Percentiles rank a stretch among this genome's conserved stretches.
Conservation (phyloP, 2,329 filamentous ascomycete genomes). For the Gliomastix tumulicola region DNA sequence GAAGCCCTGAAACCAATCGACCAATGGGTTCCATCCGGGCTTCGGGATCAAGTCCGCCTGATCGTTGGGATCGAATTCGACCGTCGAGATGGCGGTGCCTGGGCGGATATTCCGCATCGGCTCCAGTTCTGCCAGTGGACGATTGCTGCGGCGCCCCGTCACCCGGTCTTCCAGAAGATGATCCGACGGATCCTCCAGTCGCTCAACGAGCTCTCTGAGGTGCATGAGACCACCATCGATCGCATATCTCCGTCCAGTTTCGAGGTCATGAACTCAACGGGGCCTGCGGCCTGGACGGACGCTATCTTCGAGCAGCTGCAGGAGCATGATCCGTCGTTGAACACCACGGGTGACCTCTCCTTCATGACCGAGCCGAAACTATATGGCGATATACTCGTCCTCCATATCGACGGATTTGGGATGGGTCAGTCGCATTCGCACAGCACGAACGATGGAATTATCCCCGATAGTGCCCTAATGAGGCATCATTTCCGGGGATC, state of each 20-base stretch:
- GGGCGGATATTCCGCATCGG: constrained; percentile 15
- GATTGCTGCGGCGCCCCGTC: constrained; percentile 20
- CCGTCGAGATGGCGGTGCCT: constrained; percentile 12
- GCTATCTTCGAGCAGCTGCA: constrained; percentile 18
- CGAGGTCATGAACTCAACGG: constrained; percentile 21
- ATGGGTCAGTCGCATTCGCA: constrained; percentile 16
- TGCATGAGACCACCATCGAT: neutral
- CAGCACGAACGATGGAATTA: constrained; percentile 15
- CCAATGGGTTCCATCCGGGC: constrained; percentile 11
- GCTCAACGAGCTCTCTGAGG: constrained; percentile 8
- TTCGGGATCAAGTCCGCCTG: constrained; percentile 11
- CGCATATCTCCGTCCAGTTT: constrained; percentile 12
- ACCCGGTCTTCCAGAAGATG: constrained; percentile 19
- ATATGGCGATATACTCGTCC: constrained; percentile 10
- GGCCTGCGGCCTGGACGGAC: constrained; percentile 22
- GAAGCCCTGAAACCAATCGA: constrained; percentile 44
- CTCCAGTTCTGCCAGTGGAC: constrained; percentile 25
- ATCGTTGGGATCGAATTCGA: constrained; percentile 22
- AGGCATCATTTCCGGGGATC: constrained; percentile 14
- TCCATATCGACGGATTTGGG: constrained; percentile 17
- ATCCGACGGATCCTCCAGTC: constrained; percentile 11
- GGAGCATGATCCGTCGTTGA: constrained; percentile 10
- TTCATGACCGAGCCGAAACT: constrained; percentile 7
- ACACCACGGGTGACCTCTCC: constrained; percentile 3
- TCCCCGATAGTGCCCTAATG: constrained; percentile 14